Conservation (phyloP, 345 rosid species). For the Microcos paniculata region DNA sequence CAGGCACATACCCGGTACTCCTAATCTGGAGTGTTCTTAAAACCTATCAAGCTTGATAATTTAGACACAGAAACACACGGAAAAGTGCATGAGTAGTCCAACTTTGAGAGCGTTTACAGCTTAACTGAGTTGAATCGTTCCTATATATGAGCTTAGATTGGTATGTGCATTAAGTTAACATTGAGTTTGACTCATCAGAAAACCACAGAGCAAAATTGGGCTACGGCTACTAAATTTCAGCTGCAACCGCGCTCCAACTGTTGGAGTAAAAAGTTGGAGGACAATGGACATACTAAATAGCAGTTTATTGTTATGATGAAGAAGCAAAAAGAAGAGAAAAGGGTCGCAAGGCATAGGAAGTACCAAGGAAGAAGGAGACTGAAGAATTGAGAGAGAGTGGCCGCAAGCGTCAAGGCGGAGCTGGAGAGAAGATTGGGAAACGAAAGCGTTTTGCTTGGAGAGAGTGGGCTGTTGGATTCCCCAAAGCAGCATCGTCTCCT, state of each 20-base stretch:
- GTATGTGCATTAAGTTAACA: not conserved
- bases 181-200: too few relatives aligned
- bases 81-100: not conserved
- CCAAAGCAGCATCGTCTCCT: slow-evolving; percentile 88
- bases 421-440: slow-evolving; percentile 75
- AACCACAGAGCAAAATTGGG: not conserved
- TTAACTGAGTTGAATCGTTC: not conserved
- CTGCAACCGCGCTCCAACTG: not conserved
- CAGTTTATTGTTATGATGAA: not conserved
- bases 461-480: slow-evolving; percentile 84
- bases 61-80: not conserved
- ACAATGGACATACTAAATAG: too few relatives aligned
- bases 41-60: not conserved
- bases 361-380: slow-evolving; percentile 94
- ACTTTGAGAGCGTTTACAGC: not conserved
- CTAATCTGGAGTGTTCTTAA: not conserved
- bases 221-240: not conserved
- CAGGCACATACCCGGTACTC: not conserved
- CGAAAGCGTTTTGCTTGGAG: slow-evolving; percentile 70
- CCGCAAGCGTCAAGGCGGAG: slow-evolving; percentile 88
- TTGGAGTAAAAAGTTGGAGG: not conserved
- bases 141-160: not conserved
- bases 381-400: slow-evolving; percentile 69
- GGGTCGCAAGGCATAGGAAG: too few relatives aligned
- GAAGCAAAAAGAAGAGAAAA: not conserved